Evolutionary conservation across 495 filamentous ascomycete genomes (phyloP).

Genomic region (Penicillium roqueforti): DNA sequence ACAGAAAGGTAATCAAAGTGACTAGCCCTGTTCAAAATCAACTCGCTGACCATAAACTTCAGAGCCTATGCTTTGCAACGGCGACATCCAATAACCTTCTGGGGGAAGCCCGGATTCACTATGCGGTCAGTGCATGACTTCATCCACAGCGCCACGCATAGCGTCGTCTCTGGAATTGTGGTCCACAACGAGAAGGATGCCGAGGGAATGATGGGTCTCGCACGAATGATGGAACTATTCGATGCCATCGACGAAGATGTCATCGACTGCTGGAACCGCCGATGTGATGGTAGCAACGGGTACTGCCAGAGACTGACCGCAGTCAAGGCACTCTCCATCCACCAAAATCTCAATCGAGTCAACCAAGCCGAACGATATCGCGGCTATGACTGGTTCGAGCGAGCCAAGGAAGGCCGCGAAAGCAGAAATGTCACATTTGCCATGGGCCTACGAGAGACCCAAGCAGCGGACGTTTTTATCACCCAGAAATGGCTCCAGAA

Average conservation of each 20-base stretch:
- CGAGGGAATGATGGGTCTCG: slow-evolving; percentile 42
- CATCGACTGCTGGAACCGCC: slow-evolving; percentile 40
- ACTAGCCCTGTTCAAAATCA: too few relatives aligned
- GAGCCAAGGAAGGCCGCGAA: slow-evolving; percentile 24
- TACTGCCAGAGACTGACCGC: slow-evolving; percentile 36
- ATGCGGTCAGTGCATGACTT: slow-evolving; percentile 39
- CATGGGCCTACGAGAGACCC: slow-evolving; percentile 57
- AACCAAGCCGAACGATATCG: slow-evolving; percentile 32
- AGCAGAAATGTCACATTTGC: slow-evolving; percentile 36
- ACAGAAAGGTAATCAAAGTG: slow-evolving; percentile 46
- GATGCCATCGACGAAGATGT: slow-evolving; percentile 43
- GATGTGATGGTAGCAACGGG: slow-evolving; percentile 32
- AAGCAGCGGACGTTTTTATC: slow-evolving; percentile 63
- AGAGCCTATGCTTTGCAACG: slow-evolving; percentile 73
- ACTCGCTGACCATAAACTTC: slow-evolving; percentile 3
- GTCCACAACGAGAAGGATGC: slow-evolving; percentile 44
- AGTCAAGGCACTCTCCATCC: slow-evolving; percentile 34
- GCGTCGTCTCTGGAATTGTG: slow-evolving; percentile 41
- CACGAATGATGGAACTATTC: slow-evolving; percentile 41
- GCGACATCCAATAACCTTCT: slow-evolving; percentile 40
- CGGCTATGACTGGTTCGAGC: slow-evolving; percentile 68
- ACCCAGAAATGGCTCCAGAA: slow-evolving; percentile 85
- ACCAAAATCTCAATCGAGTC: slow-evolving; percentile 31
- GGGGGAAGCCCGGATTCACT: slow-evolving; percentile 34
- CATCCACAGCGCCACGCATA: slow-evolving; percentile 37